Evolutionary conservation across 345 rosid genomes (phyloP), one percentile per base, ranked within the genome.

Genomic region (Syzygium aqueum): DNA sequence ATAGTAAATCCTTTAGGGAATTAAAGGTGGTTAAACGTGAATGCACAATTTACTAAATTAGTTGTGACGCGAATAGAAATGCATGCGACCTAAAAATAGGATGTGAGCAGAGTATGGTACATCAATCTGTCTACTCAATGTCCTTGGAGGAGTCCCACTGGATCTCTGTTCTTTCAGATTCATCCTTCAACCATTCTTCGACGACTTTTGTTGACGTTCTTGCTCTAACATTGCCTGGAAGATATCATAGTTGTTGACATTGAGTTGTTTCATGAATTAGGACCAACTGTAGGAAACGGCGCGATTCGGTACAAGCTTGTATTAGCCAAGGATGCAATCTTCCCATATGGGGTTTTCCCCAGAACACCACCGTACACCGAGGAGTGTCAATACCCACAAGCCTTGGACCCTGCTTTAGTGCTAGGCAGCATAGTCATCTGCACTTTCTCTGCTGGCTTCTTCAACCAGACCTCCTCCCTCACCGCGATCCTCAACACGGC

Each of bases 341-440:
- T 65, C 86, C 61, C 80, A 51, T 90, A 88, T n/a, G 94, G 95
- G 49, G 87, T 92, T 54, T 93, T 91, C 78, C 94, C 92, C 37
- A 93, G 91, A 87, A 92, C 95, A 23, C 89, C 92, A 37, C 65
- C 50, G 52, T 91, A 93, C 88, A 73, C 89, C 11, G 98, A 97
- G 86, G 99, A 97, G 90, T 97, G 99, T 67, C 96, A 97, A 80
- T 67, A 84, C 86, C 96, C 96, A 2, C 97, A 93, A 30, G 91
- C 94, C 77, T 91, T 96, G 37, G 92, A 96, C 78, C 94, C 94
- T 5, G 77, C 46, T 21, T 8, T 49, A 22, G 99, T 95, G 63
- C 77, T 54, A 61, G 96, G 93, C 21, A 91, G 94, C 85, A 89
- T 96, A 65, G 95, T 95, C 49, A 90, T 96, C 9, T 96, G 99